phyloP scores from a whole-genome alignment of 1,284 basidiomycete genomes.

The Boletus semigastroideus region DNA sequence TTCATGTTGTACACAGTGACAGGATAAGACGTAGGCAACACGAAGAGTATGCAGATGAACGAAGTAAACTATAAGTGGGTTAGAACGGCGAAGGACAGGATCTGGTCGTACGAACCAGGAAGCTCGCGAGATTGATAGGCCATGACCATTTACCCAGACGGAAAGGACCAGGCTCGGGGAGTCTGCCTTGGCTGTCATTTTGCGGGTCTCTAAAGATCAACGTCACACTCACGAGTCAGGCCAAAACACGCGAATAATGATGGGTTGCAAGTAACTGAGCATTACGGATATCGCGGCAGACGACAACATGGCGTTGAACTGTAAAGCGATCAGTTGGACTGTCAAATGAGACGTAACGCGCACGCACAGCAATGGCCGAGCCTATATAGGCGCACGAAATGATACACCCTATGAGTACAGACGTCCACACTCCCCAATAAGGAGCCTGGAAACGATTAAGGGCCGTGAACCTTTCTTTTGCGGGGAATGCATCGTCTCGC shows the following conservation, averaged over 20 bases:
- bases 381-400: conserved; percentile 62
- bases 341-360: not conserved
- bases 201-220: not conserved
- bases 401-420: conserved; percentile 52
- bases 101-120: conserved; percentile 37
- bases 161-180: conserved; percentile 52
- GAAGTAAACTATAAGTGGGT: conserved; percentile 43
- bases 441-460: conserved; percentile 57
- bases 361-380: conserved; percentile 50
- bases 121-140: conserved; percentile 49
- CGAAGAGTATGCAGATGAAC: conserved; percentile 56
- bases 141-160: conserved; percentile 54
- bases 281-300: conserved; percentile 60
- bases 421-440: conserved; percentile 55
- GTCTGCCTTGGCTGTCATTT: conserved; percentile 29
- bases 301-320: conserved; percentile 58
- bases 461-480: conserved; percentile 46
- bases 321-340: not conserved
- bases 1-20: conserved; percentile 64
- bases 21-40: conserved; percentile 60
- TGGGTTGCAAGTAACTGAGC: conserved; percentile 59
- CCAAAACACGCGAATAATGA: conserved; percentile 60
- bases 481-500: conserved; percentile 52
- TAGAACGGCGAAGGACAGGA: not conserved
- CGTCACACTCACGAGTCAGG: conserved; percentile 44